Evolutionary conservation across 2,329 filamentous ascomycete species (phyloP).

Genomic region (Colletotrichum echinochloae): DNA sequence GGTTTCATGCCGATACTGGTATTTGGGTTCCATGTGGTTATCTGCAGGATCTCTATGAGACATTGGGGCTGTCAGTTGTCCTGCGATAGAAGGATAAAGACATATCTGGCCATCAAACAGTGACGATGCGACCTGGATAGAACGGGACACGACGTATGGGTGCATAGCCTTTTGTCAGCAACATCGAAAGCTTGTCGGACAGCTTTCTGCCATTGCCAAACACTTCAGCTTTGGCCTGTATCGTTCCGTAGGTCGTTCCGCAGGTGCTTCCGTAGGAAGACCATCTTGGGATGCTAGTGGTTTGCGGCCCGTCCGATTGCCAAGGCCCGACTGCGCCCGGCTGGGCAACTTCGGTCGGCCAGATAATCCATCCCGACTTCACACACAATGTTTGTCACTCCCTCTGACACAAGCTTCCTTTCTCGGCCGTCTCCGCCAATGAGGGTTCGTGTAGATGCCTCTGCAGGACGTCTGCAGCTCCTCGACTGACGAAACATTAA

Average conservation of each 20-base stretch:
- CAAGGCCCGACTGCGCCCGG: not conserved
- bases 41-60: constrained; percentile 34
- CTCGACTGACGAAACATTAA: not conserved
- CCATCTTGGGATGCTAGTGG: not conserved
- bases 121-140: not conserved
- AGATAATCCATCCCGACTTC: constrained; percentile 24
- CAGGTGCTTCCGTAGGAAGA: not conserved
- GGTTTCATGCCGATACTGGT: not conserved
- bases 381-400: not conserved
- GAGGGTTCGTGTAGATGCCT: too few relatives aligned
- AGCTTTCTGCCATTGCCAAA: not conserved
- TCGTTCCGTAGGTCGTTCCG: not conserved
- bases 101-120: not conserved
- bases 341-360: not conserved
- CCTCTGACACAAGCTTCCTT: not conserved
- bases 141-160: not conserved
- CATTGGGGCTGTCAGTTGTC: not conserved
- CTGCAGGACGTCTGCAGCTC: not conserved
- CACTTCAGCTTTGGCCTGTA: not conserved
- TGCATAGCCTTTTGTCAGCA: not conserved
- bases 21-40: constrained; percentile 2
- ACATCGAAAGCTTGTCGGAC: not conserved
- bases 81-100: not conserved
- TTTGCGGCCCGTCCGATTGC: not conserved
- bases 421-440: too few relatives aligned